Evolutionary conservation across 352 stramenopile species (phyloP).

Genomic region (Pythium biforme): DNA sequence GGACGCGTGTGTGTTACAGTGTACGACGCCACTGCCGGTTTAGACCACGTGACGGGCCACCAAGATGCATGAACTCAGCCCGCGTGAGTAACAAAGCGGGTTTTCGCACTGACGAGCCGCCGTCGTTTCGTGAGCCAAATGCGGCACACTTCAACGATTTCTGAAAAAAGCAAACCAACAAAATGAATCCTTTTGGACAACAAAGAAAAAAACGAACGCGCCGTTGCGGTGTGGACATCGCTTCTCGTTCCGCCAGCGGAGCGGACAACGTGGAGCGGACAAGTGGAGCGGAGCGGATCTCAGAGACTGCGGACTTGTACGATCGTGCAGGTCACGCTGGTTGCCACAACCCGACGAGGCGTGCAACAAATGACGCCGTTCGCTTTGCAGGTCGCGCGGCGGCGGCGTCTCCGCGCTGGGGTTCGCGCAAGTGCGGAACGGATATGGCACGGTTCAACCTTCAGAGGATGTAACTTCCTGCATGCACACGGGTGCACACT

Average conservation of each 20-base stretch:
- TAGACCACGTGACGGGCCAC: constrained; percentile 3
- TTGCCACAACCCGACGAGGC: not conserved
- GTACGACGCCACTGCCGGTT: too few relatives aligned
- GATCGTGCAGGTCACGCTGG: not conserved
- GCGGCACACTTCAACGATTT: not conserved
- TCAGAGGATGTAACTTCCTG: too few relatives aligned
- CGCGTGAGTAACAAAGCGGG: not conserved
- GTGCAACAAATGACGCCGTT: too few relatives aligned
- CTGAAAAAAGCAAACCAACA: not conserved
- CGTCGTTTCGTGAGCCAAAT: not conserved
- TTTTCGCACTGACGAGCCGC: not conserved
- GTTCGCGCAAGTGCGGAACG: too few relatives aligned
- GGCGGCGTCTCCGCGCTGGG: not conserved
- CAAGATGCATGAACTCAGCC: not conserved
- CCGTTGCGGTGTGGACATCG: too few relatives aligned
- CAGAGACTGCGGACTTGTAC: too few relatives aligned
- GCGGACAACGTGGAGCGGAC: too few relatives aligned
- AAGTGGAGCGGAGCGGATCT: too few relatives aligned
- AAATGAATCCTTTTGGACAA: not conserved
- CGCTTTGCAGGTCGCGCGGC: not conserved
- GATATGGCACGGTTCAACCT: too few relatives aligned
- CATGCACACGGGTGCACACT: too few relatives aligned
- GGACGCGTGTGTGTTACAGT: too few relatives aligned
- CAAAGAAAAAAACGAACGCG: not conserved
- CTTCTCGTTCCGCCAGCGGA: too few relatives aligned